A percentile compares a stretch with the other conserved stretches of the same genome.
phyloP scores from a whole-genome alignment of 1,139 yeast genomes.

The Trichomonascaceae sp. region DNA sequence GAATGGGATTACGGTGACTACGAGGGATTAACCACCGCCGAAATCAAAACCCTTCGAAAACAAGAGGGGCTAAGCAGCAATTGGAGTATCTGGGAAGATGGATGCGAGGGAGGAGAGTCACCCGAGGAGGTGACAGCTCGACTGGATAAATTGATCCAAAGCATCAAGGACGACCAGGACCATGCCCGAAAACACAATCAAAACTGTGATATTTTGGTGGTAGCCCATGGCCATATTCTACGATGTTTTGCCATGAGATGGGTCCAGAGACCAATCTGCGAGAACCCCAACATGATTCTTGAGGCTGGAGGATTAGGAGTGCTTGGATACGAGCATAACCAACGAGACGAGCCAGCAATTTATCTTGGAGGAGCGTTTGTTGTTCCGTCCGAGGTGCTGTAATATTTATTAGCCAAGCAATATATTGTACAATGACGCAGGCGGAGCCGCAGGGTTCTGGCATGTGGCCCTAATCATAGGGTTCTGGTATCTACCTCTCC shows the following conservation, averaged over 20 bases:
- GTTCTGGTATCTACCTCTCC: no score
- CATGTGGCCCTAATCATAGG: no score
- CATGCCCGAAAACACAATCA: constrained; percentile 40
- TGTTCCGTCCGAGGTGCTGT: no score
- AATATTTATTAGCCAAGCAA: no score
- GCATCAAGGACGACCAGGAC: constrained; percentile 50
- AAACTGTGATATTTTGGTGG: constrained; percentile 62
- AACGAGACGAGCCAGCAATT: constrained; percentile 75
- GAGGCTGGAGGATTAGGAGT: constrained; percentile 97
- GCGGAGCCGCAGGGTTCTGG: no score
- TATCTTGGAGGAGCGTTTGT: constrained; percentile 56
- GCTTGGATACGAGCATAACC: constrained; percentile 76
- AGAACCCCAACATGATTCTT: constrained; percentile 66
- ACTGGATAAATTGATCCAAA: constrained; percentile 52
- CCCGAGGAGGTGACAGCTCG: constrained; percentile 52
- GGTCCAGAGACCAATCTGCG: constrained; percentile 46
- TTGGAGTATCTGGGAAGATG: constrained; percentile 90
- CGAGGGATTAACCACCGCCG: constrained; percentile 64
- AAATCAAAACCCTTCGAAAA: constrained; percentile 49
- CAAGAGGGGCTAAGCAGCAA: constrained; percentile 43
- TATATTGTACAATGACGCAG: no score
- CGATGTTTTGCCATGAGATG: constrained; percentile 85
- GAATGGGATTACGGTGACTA: constrained; percentile 98
- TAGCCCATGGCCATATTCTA: constrained; percentile 88
- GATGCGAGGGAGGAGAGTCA: constrained; percentile 83